Evolutionary conservation across 2,329 filamentous ascomycete genomes (phyloP).

Genomic region (Fusarium subtropicale): DNA sequence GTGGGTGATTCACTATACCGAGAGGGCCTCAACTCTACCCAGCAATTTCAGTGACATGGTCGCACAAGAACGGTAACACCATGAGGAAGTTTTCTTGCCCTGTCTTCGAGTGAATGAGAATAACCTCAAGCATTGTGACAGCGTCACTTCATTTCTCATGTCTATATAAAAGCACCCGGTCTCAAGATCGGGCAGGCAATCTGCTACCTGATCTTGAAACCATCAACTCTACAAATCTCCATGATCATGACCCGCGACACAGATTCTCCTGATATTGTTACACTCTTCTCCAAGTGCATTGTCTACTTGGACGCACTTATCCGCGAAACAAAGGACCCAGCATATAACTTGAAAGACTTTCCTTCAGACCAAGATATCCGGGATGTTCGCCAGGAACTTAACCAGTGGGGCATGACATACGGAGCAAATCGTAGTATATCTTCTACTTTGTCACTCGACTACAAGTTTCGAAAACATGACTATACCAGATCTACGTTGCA

Average conservation of each 20-base stretch:
- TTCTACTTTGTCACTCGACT: conserved; percentile 29
- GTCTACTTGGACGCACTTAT: conserved; percentile 11
- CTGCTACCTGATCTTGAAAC: not conserved
- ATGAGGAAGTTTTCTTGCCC: conserved; percentile 16
- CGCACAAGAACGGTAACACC: conserved; percentile 29
- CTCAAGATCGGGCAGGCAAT: not conserved
- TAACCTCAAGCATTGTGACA: not conserved
- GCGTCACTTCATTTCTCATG: not conserved
- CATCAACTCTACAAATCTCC: not conserved
- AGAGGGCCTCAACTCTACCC: not conserved
- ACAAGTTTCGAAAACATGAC: conserved; percentile 30
- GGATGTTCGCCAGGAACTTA: conserved; percentile 12
- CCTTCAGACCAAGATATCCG: conserved; percentile 4
- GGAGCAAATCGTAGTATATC: conserved; percentile 11
- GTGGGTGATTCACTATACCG: not conserved
- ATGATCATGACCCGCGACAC: not conserved
- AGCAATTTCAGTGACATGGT: conserved; percentile 16
- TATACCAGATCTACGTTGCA: conserved; percentile 6
- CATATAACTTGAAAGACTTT: not conserved
- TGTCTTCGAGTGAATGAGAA: conserved; percentile 1
- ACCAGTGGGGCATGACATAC: conserved; percentile 22
- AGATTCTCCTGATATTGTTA: conserved; percentile 3
- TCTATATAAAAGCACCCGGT: conserved; percentile 3
- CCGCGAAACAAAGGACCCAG: not conserved
- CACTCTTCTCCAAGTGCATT: conserved; percentile 18